Evolutionary conservation across 2,329 filamentous ascomycete genomes (phyloP).

Genomic region (Colletotrichum magnum): DNA sequence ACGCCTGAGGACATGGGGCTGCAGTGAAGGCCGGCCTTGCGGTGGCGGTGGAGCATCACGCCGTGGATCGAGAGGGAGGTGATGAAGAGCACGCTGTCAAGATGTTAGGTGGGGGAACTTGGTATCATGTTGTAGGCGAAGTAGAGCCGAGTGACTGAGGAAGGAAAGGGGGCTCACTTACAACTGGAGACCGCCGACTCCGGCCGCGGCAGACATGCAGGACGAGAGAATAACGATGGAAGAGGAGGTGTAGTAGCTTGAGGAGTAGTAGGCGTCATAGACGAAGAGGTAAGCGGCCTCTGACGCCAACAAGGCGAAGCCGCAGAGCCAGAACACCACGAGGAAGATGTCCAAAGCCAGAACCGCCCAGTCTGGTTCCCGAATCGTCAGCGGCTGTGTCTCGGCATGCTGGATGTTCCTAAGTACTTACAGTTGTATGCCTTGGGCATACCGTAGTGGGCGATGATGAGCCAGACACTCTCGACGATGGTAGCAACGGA

Average conservation of each 20-base stretch:
- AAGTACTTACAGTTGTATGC: constrained; percentile 58
- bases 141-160: background rate
- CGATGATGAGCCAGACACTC: constrained; percentile 62
- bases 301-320: constrained; percentile 58
- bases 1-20: constrained; percentile 45
- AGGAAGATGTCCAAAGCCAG: constrained; percentile 66
- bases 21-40: constrained; percentile 58
- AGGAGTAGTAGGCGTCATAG: constrained; percentile 42
- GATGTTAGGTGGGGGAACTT: constrained; percentile 5
- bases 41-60: constrained; percentile 59
- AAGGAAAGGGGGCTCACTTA: constrained; percentile 47
- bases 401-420: background rate
- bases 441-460: constrained; percentile 55
- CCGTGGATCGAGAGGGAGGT: constrained; percentile 57
- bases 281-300: constrained; percentile 6
- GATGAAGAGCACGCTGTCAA: constrained; percentile 57
- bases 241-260: constrained; percentile 45
- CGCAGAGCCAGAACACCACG: constrained; percentile 66
- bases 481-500: constrained; percentile 60
- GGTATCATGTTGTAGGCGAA: background rate
- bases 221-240: constrained; percentile 42
- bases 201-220: constrained; percentile 54
- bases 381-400: constrained; percentile 40
- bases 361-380: constrained; percentile 59
- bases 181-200: constrained; percentile 60